These are phyloP conservation scores for Pseudogymnoascus verrucosus DNA, from an alignment of 2,329 filamentous ascomycete genomes.

Conservation along the genomic window DNA sequence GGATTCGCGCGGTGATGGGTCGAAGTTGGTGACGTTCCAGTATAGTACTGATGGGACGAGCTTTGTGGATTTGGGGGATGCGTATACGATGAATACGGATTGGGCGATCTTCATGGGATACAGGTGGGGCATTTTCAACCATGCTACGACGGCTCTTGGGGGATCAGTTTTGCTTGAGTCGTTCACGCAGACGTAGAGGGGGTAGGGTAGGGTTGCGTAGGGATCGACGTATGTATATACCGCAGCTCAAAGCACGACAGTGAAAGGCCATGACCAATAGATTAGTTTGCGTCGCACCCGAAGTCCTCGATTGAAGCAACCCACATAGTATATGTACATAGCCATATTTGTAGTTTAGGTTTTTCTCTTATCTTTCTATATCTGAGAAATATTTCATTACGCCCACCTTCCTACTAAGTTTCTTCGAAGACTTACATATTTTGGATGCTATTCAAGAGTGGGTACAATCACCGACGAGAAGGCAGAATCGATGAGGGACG, in stretches of 20 bases:
- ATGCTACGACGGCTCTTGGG: constrained; percentile 36
- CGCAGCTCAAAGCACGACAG: too few relatives aligned
- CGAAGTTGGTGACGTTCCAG: constrained; percentile 29
- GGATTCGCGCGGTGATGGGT: constrained; percentile 28
- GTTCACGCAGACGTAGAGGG: constrained; percentile 14
- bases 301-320: neutral
- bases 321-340: neutral
- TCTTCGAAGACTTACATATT: neutral
- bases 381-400: too few relatives aligned
- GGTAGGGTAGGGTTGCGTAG: neutral
- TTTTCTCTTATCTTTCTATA: too few relatives aligned
- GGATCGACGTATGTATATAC: neutral
- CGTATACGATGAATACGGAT: constrained; percentile 32
- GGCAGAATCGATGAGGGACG: neutral
- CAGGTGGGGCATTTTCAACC: constrained; percentile 43
- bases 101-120: constrained; percentile 44
- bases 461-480: neutral
- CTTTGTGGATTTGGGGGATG: constrained; percentile 29
- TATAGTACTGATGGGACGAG: constrained; percentile 37
- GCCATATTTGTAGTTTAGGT: too few relatives aligned
- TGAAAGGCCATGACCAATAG: neutral
- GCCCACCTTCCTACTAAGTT: too few relatives aligned
- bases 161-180: constrained; percentile 28
- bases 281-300: neutral
- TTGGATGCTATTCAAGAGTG: neutral